phyloP scores from a whole-genome alignment of 2,329 filamentous ascomycete species.

The Pestalotiopsis sp. region DNA sequence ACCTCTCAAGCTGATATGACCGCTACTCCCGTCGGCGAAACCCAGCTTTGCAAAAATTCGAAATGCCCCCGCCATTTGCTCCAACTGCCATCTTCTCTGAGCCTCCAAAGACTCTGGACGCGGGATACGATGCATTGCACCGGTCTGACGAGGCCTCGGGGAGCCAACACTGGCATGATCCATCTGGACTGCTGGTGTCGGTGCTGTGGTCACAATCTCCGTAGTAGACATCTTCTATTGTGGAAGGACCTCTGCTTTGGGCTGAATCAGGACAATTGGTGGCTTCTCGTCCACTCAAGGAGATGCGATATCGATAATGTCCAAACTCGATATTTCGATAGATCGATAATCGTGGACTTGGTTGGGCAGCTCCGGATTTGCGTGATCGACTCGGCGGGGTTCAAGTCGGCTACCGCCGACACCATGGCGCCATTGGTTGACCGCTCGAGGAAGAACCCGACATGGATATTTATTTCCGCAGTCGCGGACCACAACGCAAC shows the following conservation, averaged over 20 bases:
- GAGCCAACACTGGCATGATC: neutral
- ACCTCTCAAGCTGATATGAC: conserved; percentile 46
- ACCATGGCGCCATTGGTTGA: neutral
- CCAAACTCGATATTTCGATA: too few species aligned
- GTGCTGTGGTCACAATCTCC: neutral
- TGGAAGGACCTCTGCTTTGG: too few species aligned
- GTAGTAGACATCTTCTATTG: neutral
- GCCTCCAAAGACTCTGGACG: conserved; percentile 8
- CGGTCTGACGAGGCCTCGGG: neutral
- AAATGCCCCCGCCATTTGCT: conserved; percentile 59
- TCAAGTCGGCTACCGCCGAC: neutral
- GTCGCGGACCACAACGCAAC: neutral
- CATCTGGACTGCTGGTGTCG: neutral
- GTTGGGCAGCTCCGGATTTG: too few species aligned
- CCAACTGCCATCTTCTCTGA: conserved; percentile 15
- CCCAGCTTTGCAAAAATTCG: conserved; percentile 59
- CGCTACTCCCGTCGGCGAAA: conserved; percentile 60
- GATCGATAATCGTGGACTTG: too few species aligned
- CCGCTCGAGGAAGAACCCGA: neutral
- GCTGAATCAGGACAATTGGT: too few species aligned
- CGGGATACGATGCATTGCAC: conserved; percentile 10
- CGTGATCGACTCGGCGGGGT: neutral
- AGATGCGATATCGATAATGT: too few species aligned
- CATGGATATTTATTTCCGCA: neutral
- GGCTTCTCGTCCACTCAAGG: too few species aligned